Conservation (phyloP, 2,329 filamentous ascomycete species). For the Alternaria brassicae region DNA sequence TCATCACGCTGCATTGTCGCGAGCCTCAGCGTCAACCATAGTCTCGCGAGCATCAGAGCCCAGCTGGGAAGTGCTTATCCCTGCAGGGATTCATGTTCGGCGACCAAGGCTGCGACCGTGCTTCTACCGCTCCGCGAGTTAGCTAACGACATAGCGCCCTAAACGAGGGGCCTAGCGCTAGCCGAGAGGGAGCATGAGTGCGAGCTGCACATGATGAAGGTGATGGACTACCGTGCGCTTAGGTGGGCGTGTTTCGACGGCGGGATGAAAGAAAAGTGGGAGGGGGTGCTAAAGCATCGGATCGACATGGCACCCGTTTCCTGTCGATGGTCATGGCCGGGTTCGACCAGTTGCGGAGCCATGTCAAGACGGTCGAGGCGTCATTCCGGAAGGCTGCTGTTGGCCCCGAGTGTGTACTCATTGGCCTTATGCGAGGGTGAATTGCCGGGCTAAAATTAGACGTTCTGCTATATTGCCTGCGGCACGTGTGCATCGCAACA, state of each 20-base stretch:
- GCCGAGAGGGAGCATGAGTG: constrained; percentile 33
- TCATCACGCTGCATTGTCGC: constrained; percentile 26
- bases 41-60: constrained; percentile 15
- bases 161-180: constrained; percentile 38
- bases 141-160: constrained; percentile 39
- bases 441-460: constrained; percentile 43
- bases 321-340: constrained; percentile 25
- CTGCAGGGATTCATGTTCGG: constrained; percentile 35
- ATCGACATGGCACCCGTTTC: constrained; percentile 29
- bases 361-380: constrained; percentile 13
- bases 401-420: constrained; percentile 31
- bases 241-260: constrained; percentile 33
- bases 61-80: constrained; percentile 26
- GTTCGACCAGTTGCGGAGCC: constrained; percentile 23
- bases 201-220: constrained; percentile 44
- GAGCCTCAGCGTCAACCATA: constrained; percentile 23
- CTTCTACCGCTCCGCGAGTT: constrained; percentile 31
- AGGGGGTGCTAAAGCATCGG: constrained; percentile 12
- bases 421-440: constrained; percentile 16
- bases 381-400: constrained; percentile 29
- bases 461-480: constrained; percentile 41
- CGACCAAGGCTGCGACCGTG: constrained; percentile 41
- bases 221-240: constrained; percentile 29
- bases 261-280: constrained; percentile 20
- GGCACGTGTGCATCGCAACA: constrained; percentile 43